Conservation (phyloP, 2,329 filamentous ascomycete genomes). For the Colletotrichum kahawae region DNA sequence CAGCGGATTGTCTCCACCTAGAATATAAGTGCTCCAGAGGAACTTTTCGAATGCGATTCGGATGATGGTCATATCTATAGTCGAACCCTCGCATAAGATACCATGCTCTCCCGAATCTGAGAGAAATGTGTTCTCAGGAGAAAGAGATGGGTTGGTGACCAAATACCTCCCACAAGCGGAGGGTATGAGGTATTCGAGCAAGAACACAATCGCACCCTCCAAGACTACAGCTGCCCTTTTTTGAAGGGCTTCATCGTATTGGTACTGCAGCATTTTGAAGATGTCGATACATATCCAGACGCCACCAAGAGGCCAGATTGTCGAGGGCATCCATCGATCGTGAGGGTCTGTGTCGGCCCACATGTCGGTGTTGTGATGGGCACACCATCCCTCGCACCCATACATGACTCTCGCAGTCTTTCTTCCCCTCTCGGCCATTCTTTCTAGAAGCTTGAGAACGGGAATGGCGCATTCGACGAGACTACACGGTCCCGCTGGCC, state of each 20-base stretch:
- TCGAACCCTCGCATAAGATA: slow-evolving; percentile 46
- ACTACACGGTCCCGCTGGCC: slow-evolving; percentile 30
- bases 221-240: slow-evolving; percentile 30
- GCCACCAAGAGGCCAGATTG: slow-evolving; percentile 43
- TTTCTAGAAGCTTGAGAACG: slow-evolving; percentile 34
- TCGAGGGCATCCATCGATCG: slow-evolving; percentile 35
- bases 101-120: slow-evolving; percentile 38
- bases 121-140: slow-evolving; percentile 30
- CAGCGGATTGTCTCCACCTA: neutral
- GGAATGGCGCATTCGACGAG: slow-evolving; percentile 16
- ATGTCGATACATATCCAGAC: slow-evolving; percentile 45
- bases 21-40: slow-evolving; percentile 26
- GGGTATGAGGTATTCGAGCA: slow-evolving; percentile 31
- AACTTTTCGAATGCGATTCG: slow-evolving; percentile 24
- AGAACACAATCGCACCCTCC: slow-evolving; percentile 33
- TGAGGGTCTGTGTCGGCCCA: slow-evolving; percentile 39
- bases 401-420: slow-evolving; percentile 38
- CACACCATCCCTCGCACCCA: slow-evolving; percentile 34
- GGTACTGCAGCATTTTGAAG: slow-evolving; percentile 40
- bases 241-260: slow-evolving; percentile 33
- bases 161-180: slow-evolving; percentile 28
- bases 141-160: slow-evolving; percentile 30
- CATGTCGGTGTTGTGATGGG: slow-evolving; percentile 42
- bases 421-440: slow-evolving; percentile 35
- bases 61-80: slow-evolving; percentile 45